phyloP scores from a whole-genome alignment of 2,329 filamentous ascomycete species.

The Colletotrichum simmondsii region DNA sequence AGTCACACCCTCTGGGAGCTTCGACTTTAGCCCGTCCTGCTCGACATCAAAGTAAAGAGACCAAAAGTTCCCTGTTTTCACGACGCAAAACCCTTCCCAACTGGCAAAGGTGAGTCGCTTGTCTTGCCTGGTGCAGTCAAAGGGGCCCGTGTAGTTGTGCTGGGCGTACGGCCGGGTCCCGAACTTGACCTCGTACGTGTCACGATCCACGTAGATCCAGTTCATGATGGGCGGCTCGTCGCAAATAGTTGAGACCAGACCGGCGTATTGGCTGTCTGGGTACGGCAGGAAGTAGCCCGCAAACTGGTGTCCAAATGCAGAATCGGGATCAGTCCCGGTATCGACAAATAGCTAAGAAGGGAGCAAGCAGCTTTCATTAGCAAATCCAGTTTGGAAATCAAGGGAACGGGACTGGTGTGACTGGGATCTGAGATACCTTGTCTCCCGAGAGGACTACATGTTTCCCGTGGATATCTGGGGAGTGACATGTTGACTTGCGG shows the following conservation, averaged over 20 bases:
- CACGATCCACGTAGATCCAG: slow-evolving; percentile 60
- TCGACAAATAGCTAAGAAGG: neutral
- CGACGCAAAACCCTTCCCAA: neutral
- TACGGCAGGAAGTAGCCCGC: slow-evolving; percentile 69
- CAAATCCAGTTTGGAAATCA: neutral
- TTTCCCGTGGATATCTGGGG: neutral
- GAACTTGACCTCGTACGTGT: slow-evolving; percentile 58
- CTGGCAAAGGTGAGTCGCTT: neutral
- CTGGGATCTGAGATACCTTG: neutral
- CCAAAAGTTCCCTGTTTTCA: neutral
- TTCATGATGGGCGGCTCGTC: slow-evolving; percentile 61
- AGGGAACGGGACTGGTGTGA: neutral
- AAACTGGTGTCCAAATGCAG: slow-evolving; percentile 59
- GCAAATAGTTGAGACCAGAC: slow-evolving; percentile 59
- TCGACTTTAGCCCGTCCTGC: neutral
- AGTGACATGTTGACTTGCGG: neutral
- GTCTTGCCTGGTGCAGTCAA: neutral
- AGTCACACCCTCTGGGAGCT: neutral
- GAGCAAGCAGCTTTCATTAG: neutral
- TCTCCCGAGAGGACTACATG: neutral
- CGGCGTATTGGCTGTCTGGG: slow-evolving; percentile 59
- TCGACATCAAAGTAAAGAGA: neutral
- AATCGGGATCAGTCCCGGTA: slow-evolving; percentile 34
- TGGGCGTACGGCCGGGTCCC: slow-evolving; percentile 55
- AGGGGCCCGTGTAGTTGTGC: slow-evolving; percentile 29